phyloP scores from a whole-genome alignment of 352 stramenopile species.

The Phytopythium kandeliae region DNA sequence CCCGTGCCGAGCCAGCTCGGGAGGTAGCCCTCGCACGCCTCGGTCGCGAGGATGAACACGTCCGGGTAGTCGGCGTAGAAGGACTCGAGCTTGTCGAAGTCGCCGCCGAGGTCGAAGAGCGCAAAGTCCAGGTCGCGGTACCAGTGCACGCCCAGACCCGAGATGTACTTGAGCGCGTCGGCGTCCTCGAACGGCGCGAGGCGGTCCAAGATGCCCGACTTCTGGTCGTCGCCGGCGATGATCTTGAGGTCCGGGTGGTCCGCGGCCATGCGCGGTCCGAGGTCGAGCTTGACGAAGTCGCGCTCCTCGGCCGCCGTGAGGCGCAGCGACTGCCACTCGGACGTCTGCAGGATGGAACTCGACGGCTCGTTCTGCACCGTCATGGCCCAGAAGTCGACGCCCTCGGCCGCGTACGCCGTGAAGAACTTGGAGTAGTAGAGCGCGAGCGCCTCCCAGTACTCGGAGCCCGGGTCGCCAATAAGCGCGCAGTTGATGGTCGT shows the following conservation, averaged over 20 bases:
- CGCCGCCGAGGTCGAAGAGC: slow-evolving; percentile 23
- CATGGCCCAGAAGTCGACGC: slow-evolving; percentile 76
- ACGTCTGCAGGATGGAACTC: slow-evolving; percentile 29
- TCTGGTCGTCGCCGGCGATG: slow-evolving; percentile 83
- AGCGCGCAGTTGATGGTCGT: slow-evolving; percentile 46
- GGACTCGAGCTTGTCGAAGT: slow-evolving; percentile 43
- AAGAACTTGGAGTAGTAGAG: slow-evolving; percentile 89
- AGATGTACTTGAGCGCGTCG: slow-evolving; percentile 66
- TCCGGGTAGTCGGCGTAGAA: slow-evolving; percentile 57
- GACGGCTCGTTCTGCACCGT: slow-evolving; percentile 88
- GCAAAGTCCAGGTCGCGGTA: slow-evolving; percentile 65
- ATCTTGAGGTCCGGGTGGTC: slow-evolving; percentile 80
- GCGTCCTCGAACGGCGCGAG: slow-evolving; percentile 32
- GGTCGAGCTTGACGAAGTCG: slow-evolving; percentile 76
- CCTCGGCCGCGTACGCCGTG: slow-evolving; percentile 68
- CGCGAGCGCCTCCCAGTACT: slow-evolving; percentile 70
- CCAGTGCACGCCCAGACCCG: slow-evolving; percentile 85
- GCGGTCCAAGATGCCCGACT: slow-evolving; percentile 40
- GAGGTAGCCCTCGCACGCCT: slow-evolving; percentile 71
- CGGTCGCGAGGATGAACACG: slow-evolving; percentile 77
- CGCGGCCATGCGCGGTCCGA: slow-evolving; percentile 58
- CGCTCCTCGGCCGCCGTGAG: slow-evolving; percentile 38
- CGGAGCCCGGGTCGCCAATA: slow-evolving; percentile 47
- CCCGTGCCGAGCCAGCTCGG: slow-evolving; percentile 37
- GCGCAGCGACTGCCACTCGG: slow-evolving; percentile 59